Evolutionary conservation across 257 asterid genomes (phyloP).

Genomic region (Fraxinus quadrangulata): DNA sequence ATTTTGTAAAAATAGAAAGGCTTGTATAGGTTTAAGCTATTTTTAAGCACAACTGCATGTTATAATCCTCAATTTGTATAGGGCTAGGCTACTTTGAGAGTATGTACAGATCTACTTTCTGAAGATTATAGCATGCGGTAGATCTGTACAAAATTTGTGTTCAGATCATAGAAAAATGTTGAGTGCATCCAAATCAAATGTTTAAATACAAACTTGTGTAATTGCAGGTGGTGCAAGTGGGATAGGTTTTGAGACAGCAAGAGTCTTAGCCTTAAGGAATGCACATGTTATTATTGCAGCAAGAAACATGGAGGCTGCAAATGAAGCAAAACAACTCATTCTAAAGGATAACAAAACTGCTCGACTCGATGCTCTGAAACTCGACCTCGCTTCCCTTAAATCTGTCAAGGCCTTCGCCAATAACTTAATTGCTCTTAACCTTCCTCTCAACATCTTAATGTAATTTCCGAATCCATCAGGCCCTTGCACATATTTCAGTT

Average conservation of each 20-base stretch:
- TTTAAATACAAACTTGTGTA: background rate
- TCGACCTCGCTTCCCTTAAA: slow-evolving; percentile 45
- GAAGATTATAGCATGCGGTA: too few species aligned
- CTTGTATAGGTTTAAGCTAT: too few species aligned
- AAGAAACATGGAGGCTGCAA: slow-evolving; percentile 74
- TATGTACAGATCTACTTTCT: too few species aligned
- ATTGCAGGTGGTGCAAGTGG: slow-evolving; percentile 87
- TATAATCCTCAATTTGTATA: too few species aligned
- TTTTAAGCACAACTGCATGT: too few species aligned
- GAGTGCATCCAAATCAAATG: too few species aligned
- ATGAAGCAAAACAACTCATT: slow-evolving; percentile 61
- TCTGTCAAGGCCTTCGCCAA: slow-evolving; percentile 46
- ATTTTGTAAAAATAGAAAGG: too few species aligned
- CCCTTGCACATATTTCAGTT: background rate
- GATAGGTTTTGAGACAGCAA: slow-evolving; percentile 79
- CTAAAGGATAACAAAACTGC: slow-evolving; percentile 51
- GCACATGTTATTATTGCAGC: slow-evolving; percentile 80
- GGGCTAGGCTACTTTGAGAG: too few species aligned
- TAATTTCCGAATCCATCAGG: slow-evolving; percentile 11
- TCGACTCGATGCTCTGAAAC: slow-evolving; percentile 44
- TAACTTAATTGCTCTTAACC: slow-evolving; percentile 37
- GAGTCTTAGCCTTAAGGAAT: slow-evolving; percentile 72
- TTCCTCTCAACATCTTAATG: slow-evolving; percentile 58
- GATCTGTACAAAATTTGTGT: too few species aligned
- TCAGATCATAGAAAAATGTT: background rate